phyloP scores from a whole-genome alignment of 192 early-diverging fungal species.

The Nowakowskiella sp. region DNA sequence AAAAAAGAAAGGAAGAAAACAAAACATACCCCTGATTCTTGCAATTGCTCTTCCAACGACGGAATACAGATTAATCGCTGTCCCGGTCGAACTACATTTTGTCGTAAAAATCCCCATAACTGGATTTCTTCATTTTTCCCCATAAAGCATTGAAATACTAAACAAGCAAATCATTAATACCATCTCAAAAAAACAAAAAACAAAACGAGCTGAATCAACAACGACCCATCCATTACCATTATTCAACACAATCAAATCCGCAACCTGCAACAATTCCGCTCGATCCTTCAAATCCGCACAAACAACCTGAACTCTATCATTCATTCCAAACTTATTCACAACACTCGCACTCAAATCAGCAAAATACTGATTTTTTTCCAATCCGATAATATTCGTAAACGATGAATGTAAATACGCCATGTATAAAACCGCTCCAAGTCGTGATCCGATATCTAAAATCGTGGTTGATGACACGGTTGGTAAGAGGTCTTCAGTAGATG shows the following conservation, averaged over 20 bases:
- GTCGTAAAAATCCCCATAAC: conserved; percentile 44
- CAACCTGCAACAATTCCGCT: conserved; percentile 26
- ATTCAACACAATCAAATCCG: conserved; percentile 53
- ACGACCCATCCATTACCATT: too few species aligned
- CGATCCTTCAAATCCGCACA: conserved; percentile 37
- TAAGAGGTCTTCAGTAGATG: conserved; percentile 27
- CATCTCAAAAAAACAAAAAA: neutral
- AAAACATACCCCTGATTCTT: conserved; percentile 43
- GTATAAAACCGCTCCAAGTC: conserved; percentile 39
- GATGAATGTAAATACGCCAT: conserved; percentile 43
- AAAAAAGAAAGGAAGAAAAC: too few species aligned
- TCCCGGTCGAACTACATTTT: conserved; percentile 30
- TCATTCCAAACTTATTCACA: conserved; percentile 41
- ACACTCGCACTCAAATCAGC: conserved; percentile 42
- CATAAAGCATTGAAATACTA: conserved; percentile 51
- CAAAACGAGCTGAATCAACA: neutral
- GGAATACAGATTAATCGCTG: conserved; percentile 40
- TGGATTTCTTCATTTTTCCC: conserved; percentile 31
- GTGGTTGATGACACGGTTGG: conserved; percentile 20
- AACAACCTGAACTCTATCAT: conserved; percentile 43
- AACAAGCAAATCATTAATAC: neutral
- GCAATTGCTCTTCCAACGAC: conserved; percentile 48
- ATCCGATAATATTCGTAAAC: conserved; percentile 45
- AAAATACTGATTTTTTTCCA: conserved; percentile 55
- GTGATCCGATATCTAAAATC: conserved; percentile 51